phyloP scores from a whole-genome alignment of 352 stramenopile genomes.

The Phytopythium mirpurense region DNA sequence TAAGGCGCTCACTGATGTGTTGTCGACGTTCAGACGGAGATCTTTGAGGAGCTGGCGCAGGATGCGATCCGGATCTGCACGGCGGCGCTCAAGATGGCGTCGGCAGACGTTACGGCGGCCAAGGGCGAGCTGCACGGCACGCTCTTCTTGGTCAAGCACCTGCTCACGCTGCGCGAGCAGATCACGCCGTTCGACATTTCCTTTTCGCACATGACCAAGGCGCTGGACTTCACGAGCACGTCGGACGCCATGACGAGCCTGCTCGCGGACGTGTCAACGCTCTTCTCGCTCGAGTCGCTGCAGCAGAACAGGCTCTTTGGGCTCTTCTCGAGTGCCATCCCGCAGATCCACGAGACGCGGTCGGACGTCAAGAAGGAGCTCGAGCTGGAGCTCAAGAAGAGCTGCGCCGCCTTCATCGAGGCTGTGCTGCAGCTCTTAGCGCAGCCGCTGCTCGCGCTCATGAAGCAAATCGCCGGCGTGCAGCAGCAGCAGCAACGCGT shows the following conservation, averaged over 20 bases:
- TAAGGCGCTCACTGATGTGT: background rate
- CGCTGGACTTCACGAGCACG: constrained; percentile 72
- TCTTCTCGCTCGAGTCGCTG: constrained; percentile 55
- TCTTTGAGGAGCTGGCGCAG: constrained; percentile 82
- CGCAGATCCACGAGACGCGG: constrained; percentile 73
- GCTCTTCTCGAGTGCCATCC: constrained; percentile 64
- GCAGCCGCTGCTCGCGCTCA: constrained; percentile 41
- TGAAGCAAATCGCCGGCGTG: constrained; percentile 59
- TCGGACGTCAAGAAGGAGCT: constrained; percentile 78
- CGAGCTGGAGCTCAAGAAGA: constrained; percentile 76
- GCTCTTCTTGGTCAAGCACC: constrained; percentile 77
- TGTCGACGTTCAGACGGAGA: constrained; percentile 48
- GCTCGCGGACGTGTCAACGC: constrained; percentile 52
- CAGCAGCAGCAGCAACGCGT: constrained; percentile 28
- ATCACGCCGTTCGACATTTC: constrained; percentile 85
- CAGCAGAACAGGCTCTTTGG: constrained; percentile 52
- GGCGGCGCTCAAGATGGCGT: constrained; percentile 69
- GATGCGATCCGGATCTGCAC: constrained; percentile 81
- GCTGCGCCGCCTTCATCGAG: constrained; percentile 77
- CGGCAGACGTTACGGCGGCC: constrained; percentile 45
- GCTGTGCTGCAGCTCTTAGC: constrained; percentile 58
- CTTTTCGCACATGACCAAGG: constrained; percentile 65
- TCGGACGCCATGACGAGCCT: constrained; percentile 70
- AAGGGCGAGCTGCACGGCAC: constrained; percentile 57
- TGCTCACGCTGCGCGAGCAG: constrained; percentile 78